These are phyloP conservation scores for Paratrimastix pyriformis DNA, from an alignment of 78 protist species.

Conservation along the genomic window DNA sequence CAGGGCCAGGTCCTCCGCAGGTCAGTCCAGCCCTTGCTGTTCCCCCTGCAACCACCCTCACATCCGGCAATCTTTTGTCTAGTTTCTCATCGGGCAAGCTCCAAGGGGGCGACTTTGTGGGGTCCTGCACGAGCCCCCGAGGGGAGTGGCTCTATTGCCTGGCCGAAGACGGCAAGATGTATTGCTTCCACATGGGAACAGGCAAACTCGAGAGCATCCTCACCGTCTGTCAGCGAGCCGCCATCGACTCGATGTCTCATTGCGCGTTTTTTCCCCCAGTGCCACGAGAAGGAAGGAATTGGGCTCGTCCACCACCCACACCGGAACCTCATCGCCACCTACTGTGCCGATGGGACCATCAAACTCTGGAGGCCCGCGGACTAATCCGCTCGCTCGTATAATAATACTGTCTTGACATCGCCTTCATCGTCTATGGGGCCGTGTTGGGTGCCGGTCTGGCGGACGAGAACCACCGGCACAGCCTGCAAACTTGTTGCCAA, in stretches of 20 bases:
- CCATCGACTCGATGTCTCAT: not conserved
- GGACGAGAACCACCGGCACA: too few relatives aligned
- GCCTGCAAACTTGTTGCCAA: too few relatives aligned
- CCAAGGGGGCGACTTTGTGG: conserved; percentile 27
- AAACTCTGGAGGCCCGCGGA: too few relatives aligned
- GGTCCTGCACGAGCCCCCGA: conserved; percentile 36
- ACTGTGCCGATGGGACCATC: too few relatives aligned
- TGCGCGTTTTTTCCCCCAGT: not conserved
- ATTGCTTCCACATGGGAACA: conserved; percentile 34
- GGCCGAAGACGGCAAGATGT: conserved; percentile 38
- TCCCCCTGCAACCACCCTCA: conserved; percentile 3
- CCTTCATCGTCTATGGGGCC: too few relatives aligned
- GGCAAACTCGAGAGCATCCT: conserved; percentile 17
- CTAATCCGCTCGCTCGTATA: too few relatives aligned
- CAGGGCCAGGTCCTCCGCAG: not conserved
- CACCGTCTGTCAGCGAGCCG: conserved; percentile 23
- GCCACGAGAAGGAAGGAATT: conserved; percentile 18
- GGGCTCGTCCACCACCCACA: conserved; percentile 55
- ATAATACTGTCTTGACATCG: too few relatives aligned
- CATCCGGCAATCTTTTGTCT: not conserved
- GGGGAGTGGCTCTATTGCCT: conserved; percentile 50
- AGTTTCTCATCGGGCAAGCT: not conserved
- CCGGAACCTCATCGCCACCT: conserved; percentile 44
- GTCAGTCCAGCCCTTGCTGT: conserved; percentile 1
- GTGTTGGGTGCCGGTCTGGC: too few relatives aligned